Evolutionary conservation across 352 stramenopile species (phyloP).

Genomic region (Phytophthora nicotianae): DNA sequence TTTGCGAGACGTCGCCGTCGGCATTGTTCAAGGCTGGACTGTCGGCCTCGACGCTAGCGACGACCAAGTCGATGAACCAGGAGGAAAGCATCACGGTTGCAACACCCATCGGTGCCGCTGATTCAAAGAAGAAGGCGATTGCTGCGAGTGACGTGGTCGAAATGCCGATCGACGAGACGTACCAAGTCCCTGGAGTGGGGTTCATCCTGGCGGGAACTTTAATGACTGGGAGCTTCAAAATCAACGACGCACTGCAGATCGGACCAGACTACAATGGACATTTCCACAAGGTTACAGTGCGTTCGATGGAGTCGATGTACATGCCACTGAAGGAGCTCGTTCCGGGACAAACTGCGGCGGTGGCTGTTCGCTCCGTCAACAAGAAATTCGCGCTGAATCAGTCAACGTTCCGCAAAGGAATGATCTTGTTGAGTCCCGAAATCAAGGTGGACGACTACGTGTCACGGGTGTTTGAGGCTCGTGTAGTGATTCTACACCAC

Average conservation of each 20-base stretch:
- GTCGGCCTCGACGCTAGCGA: conserved; percentile 58
- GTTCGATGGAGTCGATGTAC: conserved; percentile 92
- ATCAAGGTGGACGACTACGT: conserved; percentile 81
- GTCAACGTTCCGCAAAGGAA: conserved; percentile 91
- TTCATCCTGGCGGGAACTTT: conserved; percentile 95
- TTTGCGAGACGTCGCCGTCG: conserved; percentile 66
- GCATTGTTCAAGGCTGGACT: conserved; percentile 80
- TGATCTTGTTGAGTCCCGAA: conserved; percentile 88
- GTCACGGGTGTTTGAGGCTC: conserved; percentile 90
- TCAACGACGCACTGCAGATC: conserved; percentile 89
- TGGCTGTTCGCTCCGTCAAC: conserved; percentile 89
- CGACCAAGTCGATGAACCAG: conserved; percentile 65
- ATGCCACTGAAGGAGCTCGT: conserved; percentile 89
- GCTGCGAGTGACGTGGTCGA: conserved; percentile 61
- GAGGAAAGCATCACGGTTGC: conserved; percentile 37
- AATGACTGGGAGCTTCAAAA: conserved; percentile 88
- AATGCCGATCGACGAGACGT: conserved; percentile 90
- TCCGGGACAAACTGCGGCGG: conserved; percentile 83
- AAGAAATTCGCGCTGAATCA: conserved; percentile 87
- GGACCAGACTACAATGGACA: conserved; percentile 90
- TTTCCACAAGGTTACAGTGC: conserved; percentile 88
- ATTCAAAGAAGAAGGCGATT: conserved; percentile 23
- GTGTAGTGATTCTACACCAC: conserved; percentile 95
- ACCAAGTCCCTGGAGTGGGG: conserved; percentile 93
- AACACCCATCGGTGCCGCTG: conserved; percentile 10